Base-by-base conservation (phyloP, 345 rosid genomes). In the Eutrema yunnanense region DNA sequence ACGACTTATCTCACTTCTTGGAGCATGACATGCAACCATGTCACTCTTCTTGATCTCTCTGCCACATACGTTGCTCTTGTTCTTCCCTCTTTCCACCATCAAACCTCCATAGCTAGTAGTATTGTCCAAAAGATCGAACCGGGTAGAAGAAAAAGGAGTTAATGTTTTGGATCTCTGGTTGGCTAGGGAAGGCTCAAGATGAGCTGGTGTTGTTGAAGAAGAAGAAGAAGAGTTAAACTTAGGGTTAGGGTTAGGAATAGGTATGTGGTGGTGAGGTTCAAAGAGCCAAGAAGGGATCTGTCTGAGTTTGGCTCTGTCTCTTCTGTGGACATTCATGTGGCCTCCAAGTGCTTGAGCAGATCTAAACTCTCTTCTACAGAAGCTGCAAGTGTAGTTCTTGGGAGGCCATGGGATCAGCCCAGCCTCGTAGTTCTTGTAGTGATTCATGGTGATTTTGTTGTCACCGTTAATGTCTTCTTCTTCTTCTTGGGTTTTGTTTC, bases 271-370 rank as follows among this genome's bases (percentile, higher is more conserved):
- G n/a, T 71, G 76, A 77, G 57, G 62, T 26, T 82, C 84, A 67
- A 79, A 76, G 71, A 79, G 69, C 79, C 86, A 83, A 34, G 85
- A 72, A 75, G 86, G 80, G 32, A 84, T 61, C 76, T 82, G 82
- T 60, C 79, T 84, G 50, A 83, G 56, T 80, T 78, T 82, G 55
- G 91, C 88, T 71, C 87, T 83, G 75, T 87, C 91, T 83, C 86
- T 83, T 53, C 91, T 83, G 58, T 87, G 91, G n/a, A 86, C 87
- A 62, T 86, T 87, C 92, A 85, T 87, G 64, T 87, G 92, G n/a
- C 92, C 92, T 16, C 92, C 92, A 55, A 87, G 86, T 46, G 90
- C 90, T 81, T 86, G 90, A 76, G 90, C 90, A 30, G 90, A 83
- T 75, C 64, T 83, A 68, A 86, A 86, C 27, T 80, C 83, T 73